Percentiles rank a stretch among this genome's conserved stretches.
phyloP scores from a whole-genome alignment of 139 green algal genomes.

The Nannochloris sp. region DNA sequence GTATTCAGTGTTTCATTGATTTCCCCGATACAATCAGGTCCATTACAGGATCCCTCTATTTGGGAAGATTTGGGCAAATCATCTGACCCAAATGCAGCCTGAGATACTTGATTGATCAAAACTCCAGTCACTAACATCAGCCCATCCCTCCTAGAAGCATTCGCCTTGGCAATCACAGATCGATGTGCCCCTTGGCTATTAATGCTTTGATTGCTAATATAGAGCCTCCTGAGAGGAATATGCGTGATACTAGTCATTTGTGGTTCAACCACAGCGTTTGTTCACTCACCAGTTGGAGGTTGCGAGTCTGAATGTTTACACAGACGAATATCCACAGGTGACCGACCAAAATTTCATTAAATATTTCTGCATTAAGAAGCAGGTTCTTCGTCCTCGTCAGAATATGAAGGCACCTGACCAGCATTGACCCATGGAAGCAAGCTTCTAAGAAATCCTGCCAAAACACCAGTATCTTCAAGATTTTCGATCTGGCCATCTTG shows the following conservation, averaged over 20 bases:
- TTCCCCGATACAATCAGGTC: conserved; percentile 45
- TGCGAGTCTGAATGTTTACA: too few relatives aligned
- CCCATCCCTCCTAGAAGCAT: too few relatives aligned
- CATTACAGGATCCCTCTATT: conserved; percentile 18
- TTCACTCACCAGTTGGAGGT: too few relatives aligned
- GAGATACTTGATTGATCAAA: too few relatives aligned
- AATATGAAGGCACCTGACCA: conserved; percentile 52
- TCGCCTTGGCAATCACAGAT: too few relatives aligned
- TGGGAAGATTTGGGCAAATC: too few relatives aligned
- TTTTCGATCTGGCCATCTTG: conserved; percentile 4
- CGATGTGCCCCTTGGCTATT: neutral
- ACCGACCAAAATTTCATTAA: too few relatives aligned
- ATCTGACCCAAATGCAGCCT: too few relatives aligned
- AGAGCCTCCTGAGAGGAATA: neutral
- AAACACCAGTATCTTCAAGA: conserved; percentile 41
- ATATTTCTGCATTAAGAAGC: too few relatives aligned
- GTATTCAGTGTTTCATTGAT: conserved; percentile 48
- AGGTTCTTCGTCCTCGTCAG: conserved; percentile 6
- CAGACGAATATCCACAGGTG: too few relatives aligned
- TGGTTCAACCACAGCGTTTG: too few relatives aligned
- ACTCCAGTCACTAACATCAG: too few relatives aligned
- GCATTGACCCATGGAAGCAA: conserved; percentile 72
- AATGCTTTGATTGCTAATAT: neutral
- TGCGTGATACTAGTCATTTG: neutral
- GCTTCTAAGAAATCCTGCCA: conserved; percentile 59